Conservation (phyloP, 148 eudicot species). For the Diospyros kaki region DNA sequence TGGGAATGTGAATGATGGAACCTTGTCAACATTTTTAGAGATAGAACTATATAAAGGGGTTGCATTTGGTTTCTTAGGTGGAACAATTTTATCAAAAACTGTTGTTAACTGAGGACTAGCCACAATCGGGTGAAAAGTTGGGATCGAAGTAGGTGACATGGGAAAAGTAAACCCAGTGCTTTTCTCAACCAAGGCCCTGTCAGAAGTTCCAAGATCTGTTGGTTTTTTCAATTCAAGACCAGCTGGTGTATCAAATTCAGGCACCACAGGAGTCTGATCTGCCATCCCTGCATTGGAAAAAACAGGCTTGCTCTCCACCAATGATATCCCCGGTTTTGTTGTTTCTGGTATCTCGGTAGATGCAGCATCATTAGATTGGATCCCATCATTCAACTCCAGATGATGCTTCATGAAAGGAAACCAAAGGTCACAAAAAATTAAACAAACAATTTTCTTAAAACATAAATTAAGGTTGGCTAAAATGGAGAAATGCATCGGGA, state of each 20-base stretch:
- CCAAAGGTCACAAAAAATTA: too few relatives aligned
- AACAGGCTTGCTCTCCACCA: slow-evolving; percentile 19
- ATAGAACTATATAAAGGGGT: slow-evolving; percentile 27
- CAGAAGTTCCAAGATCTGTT: slow-evolving; percentile 21
- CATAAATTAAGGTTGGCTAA: too few relatives aligned
- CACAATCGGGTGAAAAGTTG: slow-evolving; percentile 15
- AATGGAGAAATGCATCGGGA: too few relatives aligned
- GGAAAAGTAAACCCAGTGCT: slow-evolving; percentile 19
- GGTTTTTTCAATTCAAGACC: slow-evolving; percentile 14
- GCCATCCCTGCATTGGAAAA: slow-evolving; percentile 16
- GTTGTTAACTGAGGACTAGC: slow-evolving; percentile 26
- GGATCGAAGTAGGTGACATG: slow-evolving; percentile 22
- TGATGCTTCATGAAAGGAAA: slow-evolving; percentile 33
- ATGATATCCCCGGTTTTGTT: slow-evolving; percentile 22
- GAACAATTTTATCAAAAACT: slow-evolving; percentile 19
- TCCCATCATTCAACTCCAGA: slow-evolving; percentile 57
- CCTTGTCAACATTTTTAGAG: slow-evolving; percentile 25
- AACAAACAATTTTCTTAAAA: too few relatives aligned
- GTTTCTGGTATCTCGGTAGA: slow-evolving; percentile 20
- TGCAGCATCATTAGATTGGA: slow-evolving; percentile 30
- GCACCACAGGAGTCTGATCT: slow-evolving; percentile 16
- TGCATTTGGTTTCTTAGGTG: slow-evolving; percentile 21
- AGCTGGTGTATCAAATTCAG: slow-evolving; percentile 23
- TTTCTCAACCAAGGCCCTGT: slow-evolving; percentile 23
- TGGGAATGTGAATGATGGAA: slow-evolving; percentile 23